Evolutionary conservation across 331 rosid genomes (phyloP), one percentile per base, ranked within the genome.

Genomic region (Malus hybrid): DNA sequence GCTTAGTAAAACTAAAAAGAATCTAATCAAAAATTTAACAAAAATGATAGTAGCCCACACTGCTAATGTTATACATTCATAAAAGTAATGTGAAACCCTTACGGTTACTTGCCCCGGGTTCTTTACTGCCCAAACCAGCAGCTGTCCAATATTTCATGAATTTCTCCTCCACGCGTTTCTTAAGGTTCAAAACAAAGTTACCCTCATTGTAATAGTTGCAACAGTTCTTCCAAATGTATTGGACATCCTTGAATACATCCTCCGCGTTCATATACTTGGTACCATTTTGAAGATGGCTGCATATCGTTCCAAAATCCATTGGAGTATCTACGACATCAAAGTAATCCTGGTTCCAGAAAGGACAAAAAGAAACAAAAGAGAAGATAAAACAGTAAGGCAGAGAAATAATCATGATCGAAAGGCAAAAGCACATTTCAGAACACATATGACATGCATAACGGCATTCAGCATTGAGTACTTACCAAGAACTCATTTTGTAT

Each of bases 251-350:
- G 81, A 78, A 94, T 39, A 91, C 97, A 76, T 86, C 95, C 84
- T 82, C 91, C 0, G 93, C 85, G 80, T 86, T 91, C 85, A 44
- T 77, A 82, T 94, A 94, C 84, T 94, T 91, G 34, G 77, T 80
- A 75, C 90, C 85, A 75, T 80, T 84, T 86, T 94, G 96, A 34
- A 94, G 93, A 71, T 88, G 87, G 82, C 79, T 84, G 89, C 97
- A 88, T 78, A 94, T 85, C 10, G 97, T 94, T 80, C 97, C 98
- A 79, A 94, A 94, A 87, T 94, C 98, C 97, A 94, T 94, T 42
- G 98, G 98, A 32, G 91, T 91, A 75, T 90, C 92, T 80, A 94
- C 88, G 80, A 91, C 93, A 81, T 94, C 97, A 33, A 94, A 94
- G 79, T 94, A 94, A 86, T 94, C 98, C 98, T 94, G 84, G 86